Evolutionary conservation across 2,329 filamentous ascomycete genomes (phyloP).

Genomic region (Penicillium nordicum): DNA sequence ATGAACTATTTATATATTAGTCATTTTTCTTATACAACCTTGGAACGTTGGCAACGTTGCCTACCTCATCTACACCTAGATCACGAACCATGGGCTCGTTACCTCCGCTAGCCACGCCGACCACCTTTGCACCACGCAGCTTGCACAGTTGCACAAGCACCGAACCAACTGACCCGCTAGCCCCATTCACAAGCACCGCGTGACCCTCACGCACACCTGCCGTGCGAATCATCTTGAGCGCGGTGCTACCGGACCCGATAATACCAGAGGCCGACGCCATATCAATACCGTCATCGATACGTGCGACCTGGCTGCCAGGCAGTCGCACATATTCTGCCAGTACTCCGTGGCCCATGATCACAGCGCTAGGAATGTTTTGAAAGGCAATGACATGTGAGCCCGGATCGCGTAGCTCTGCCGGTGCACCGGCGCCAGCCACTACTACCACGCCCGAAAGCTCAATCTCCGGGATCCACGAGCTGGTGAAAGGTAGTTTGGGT

Average conservation of each 20-base stretch:
- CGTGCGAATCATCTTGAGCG: constrained; percentile 18
- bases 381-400: constrained; percentile 15
- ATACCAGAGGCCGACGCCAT: constrained; percentile 17
- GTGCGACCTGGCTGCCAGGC: constrained; percentile 5
- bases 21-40: background rate
- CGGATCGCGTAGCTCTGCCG: constrained; percentile 12
- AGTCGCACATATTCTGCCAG: constrained; percentile 14
- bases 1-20: constrained; percentile 9
- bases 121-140: constrained; percentile 14
- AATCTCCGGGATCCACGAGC: constrained; percentile 15
- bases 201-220: constrained; percentile 17
- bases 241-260: constrained; percentile 12
- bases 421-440: constrained; percentile 10
- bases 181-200: constrained; percentile 17
- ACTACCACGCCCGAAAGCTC: constrained; percentile 19
- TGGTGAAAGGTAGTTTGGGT: constrained; percentile 12
- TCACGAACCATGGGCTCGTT: constrained; percentile 18
- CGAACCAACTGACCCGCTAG: constrained; percentile 18
- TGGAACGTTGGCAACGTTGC: background rate
- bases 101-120: constrained; percentile 18
- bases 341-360: constrained; percentile 8
- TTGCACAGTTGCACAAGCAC: constrained; percentile 20
- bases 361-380: background rate
- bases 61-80: constrained; percentile 19
- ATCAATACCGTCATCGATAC: constrained; percentile 2